Evolutionary conservation across 2,329 filamentous ascomycete genomes (phyloP).

Genomic region (Seiridium cupressi): DNA sequence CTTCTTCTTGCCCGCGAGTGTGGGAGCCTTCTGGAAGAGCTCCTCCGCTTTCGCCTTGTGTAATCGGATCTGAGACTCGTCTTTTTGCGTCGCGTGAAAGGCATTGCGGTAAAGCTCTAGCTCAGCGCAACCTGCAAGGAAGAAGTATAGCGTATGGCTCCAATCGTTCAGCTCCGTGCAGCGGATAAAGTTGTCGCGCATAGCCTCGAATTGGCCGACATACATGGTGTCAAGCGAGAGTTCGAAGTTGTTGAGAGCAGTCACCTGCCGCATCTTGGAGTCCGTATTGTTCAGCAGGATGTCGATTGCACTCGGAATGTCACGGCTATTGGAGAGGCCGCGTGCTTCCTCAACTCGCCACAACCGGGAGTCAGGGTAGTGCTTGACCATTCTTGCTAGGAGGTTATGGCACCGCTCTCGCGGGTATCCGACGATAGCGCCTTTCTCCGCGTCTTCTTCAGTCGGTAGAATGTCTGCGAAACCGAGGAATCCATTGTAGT

Average conservation of each 20-base stretch:
- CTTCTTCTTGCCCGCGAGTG: constrained; percentile 77
- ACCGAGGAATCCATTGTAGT: constrained; percentile 84
- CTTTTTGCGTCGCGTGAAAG: constrained; percentile 47
- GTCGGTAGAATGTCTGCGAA: constrained; percentile 83
- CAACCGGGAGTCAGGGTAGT: constrained; percentile 78
- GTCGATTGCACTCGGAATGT: constrained; percentile 66
- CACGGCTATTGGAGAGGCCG: constrained; percentile 64
- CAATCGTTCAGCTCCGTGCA: constrained; percentile 84
- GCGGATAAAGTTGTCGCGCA: constrained; percentile 70
- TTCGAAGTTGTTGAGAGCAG: constrained; percentile 84
- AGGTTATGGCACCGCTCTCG: constrained; percentile 64
- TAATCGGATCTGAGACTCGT: constrained; percentile 64
- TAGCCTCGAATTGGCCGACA: constrained; percentile 71
- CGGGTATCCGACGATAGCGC: constrained; percentile 69
- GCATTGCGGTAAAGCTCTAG: constrained; percentile 76
- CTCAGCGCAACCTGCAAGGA: constrained; percentile 76
- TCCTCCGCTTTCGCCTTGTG: constrained; percentile 60
- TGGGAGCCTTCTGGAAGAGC: constrained; percentile 68
- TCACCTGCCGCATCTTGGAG: constrained; percentile 82
- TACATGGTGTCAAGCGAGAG: constrained; percentile 77
- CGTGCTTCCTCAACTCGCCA: constrained; percentile 90
- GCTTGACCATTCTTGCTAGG: constrained; percentile 68
- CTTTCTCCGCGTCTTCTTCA: constrained; percentile 51
- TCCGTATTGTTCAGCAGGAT: constrained; percentile 59
- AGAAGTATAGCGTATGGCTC: constrained; percentile 88